phyloP scores from a whole-genome alignment of 139 green algal genomes.

The Tetradesmus lagerheimii region DNA sequence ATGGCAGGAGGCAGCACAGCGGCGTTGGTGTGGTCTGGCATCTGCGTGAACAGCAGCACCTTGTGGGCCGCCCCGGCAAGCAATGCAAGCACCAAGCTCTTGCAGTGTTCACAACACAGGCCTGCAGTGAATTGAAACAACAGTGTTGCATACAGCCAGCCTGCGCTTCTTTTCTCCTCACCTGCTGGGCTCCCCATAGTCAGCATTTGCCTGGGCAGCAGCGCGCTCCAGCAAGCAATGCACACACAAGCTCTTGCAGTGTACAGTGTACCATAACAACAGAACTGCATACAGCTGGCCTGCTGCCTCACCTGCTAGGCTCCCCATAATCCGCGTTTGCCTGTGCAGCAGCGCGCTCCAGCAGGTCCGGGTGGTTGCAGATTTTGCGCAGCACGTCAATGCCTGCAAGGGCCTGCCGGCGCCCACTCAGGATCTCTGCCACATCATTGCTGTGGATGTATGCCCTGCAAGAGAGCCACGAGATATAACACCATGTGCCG shows the following conservation, averaged over 20 bases:
- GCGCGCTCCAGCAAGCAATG: background rate
- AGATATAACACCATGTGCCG: constrained; percentile 64
- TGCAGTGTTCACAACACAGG: too few relatives aligned
- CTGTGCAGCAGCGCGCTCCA: constrained; percentile 79
- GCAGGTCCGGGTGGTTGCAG: constrained; percentile 99
- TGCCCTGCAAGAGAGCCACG: constrained; percentile 28
- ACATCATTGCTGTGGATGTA: constrained; percentile 86
- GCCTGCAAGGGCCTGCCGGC: constrained; percentile 82
- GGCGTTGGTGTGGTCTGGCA: too few relatives aligned
- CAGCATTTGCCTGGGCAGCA: constrained; percentile 51
- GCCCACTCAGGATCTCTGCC: constrained; percentile 70
- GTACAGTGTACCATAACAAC: too few relatives aligned
- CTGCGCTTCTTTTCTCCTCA: too few relatives aligned
- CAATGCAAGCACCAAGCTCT: too few relatives aligned
- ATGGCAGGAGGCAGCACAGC: too few relatives aligned
- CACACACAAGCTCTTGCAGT: too few relatives aligned
- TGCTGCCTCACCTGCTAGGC: constrained; percentile 10
- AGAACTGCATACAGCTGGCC: too few relatives aligned
- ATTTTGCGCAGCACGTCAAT: constrained; percentile 99
- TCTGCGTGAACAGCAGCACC: too few relatives aligned
- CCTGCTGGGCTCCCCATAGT: constrained; percentile 61
- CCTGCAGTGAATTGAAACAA: too few relatives aligned
- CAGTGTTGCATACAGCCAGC: too few relatives aligned
- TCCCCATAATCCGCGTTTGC: constrained; percentile 65
- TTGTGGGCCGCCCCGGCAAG: too few relatives aligned